phyloP scores from a whole-genome alignment of 1,139 yeast genomes.

The Debaryomycetaceae sp. region DNA sequence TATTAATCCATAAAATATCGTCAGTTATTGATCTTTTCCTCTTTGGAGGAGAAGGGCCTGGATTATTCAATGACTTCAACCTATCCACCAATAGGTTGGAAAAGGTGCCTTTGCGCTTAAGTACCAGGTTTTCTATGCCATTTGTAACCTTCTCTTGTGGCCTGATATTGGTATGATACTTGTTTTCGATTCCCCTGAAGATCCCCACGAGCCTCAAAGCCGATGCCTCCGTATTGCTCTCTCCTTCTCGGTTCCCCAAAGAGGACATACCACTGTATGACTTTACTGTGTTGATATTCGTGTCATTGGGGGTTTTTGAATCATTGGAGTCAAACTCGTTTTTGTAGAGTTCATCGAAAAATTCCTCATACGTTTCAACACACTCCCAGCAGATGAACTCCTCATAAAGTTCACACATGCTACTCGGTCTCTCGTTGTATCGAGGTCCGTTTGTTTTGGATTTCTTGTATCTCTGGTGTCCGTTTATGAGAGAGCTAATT shows the following conservation, averaged over 20 bases:
- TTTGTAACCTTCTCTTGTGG: neutral
- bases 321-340: constrained; percentile 2
- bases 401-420: constrained; percentile 20
- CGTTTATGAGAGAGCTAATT: constrained; percentile 45
- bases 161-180: constrained; percentile 7
- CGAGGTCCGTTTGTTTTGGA: constrained; percentile 10
- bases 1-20: constrained; percentile 25
- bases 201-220: constrained; percentile 18
- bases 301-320: neutral
- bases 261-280: neutral
- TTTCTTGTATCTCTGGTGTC: constrained; percentile 14
- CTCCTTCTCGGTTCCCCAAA: neutral
- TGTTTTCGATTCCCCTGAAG: constrained; percentile 21
- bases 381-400: constrained; percentile 69
- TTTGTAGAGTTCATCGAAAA: constrained; percentile 32
- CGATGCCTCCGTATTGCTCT: constrained; percentile 7
- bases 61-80: constrained; percentile 19
- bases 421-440: constrained; percentile 8
- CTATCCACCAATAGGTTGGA: constrained; percentile 15
- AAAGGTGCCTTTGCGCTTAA: neutral
- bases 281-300: neutral
- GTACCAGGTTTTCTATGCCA: neutral
- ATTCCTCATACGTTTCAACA: constrained; percentile 53
- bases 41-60: constrained; percentile 5
- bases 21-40: neutral